A percentile compares a stretch with the other conserved stretches of the same genome.
These are phyloP conservation scores for Clonostachys byssicola DNA, from an alignment of 2,329 filamentous ascomycete species.

Conservation along the genomic window DNA sequence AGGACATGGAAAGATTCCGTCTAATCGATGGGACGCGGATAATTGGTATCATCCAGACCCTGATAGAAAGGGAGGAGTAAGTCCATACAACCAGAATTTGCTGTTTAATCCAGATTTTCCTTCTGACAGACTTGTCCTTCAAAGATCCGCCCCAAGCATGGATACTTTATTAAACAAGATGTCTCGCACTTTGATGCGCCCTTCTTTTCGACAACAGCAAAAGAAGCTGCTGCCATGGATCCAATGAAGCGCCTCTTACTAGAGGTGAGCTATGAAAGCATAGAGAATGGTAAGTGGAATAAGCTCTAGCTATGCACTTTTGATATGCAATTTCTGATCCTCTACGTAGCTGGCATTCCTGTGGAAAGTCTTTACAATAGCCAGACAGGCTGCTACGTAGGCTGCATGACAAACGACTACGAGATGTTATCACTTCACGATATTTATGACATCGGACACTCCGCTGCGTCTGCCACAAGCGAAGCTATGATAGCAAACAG, in stretches of 20 bases:
- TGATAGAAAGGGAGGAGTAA: not conserved
- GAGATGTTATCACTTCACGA: slow-evolving; percentile 38
- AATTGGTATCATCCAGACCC: slow-evolving; percentile 12
- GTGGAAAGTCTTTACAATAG: slow-evolving; percentile 40
- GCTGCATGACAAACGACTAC: slow-evolving; percentile 42
- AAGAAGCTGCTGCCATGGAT: slow-evolving; percentile 44
- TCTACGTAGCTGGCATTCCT: slow-evolving; percentile 33
- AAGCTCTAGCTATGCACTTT: not conserved
- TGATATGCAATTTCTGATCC: not conserved
- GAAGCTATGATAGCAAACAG: slow-evolving; percentile 46
- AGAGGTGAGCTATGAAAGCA: slow-evolving; percentile 48
- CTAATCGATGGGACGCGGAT: slow-evolving; percentile 12
- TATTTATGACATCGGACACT: slow-evolving; percentile 35
- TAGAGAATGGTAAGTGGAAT: slow-evolving; percentile 33
- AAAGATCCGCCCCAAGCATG: not conserved
- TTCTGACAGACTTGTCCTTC: not conserved
- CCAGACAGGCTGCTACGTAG: slow-evolving; percentile 45
- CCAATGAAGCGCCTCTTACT: slow-evolving; percentile 48
- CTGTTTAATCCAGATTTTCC: no score
- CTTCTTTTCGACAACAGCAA: slow-evolving; percentile 45
- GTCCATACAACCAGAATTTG: slow-evolving; percentile 6
- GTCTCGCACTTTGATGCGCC: slow-evolving; percentile 43
- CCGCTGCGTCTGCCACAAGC: not conserved
- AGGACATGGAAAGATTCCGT: slow-evolving; percentile 12
- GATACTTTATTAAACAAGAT: slow-evolving; percentile 38